Base-by-base conservation (phyloP, 1,284 basidiomycete genomes). In the Heterobasidion parviporum region DNA sequence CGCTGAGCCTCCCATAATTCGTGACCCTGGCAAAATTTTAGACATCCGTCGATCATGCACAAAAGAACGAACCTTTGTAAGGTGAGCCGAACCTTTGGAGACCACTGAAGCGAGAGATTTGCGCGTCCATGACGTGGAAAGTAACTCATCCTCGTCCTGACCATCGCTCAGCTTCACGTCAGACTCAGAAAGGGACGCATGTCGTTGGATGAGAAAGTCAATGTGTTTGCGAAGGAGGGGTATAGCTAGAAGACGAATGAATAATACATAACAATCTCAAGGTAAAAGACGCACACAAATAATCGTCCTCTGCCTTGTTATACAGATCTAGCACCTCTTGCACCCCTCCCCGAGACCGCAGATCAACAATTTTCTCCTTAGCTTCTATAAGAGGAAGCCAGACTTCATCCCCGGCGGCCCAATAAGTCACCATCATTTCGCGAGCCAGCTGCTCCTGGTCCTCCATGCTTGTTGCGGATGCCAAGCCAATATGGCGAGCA, bases 291-390 rank as follows among this genome's bases (percentile, higher is more conserved):
- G 70, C 68, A 94, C 92, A 93, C 34, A 92, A 65, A 66, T 94
- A 94, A 64, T 94, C 92, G 15, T 69, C 71, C 66, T 92, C 89
- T 15, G 92, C 91, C 49, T 76, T 78, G 47, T 75, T 70, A 65
- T 87, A 93, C 49, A 84, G 61, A n/a, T 78, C 76, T 56, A 90
- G 68, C 10, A 91, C 67, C 50, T 83, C 80, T 46, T 78, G 64
- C 20, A 84, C 72, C 12, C 76, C 79, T 50, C 81, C 77, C 15
- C 68, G 64, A 4, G 76, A 75, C 36, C 78, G 72, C 34, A 84
- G 55, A 61, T 85, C 72, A 4, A 74, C 69, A 2, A 70, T 61
- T n/a, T 69, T 65, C 53, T 76, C 68, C 63, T 81, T 86, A n/a
- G 72, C 68, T 14, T 81, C 71, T 41, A 90, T 74, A 38, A 87